Evolutionary conservation across 1,284 basidiomycete species (phyloP), one percentile per base, ranked within the genome.

Genomic region (Kwoniella shivajii): DNA sequence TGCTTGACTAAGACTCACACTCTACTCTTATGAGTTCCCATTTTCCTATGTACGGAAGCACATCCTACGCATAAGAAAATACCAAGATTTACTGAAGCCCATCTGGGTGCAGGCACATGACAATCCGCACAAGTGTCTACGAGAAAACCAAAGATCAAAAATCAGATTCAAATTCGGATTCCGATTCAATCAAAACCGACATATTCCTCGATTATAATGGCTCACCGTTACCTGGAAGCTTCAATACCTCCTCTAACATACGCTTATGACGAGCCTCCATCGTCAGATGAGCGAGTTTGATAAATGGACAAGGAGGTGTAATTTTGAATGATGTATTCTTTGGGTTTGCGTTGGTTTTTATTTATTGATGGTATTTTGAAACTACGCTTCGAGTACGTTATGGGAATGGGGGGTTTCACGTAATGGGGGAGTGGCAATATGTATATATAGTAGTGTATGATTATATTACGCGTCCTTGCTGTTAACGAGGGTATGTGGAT

Each of bases 111-210:
- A 2, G 65, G 41, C 0, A 71, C 60, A 49, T 67, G 68, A 56
- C 77, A 78, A 60, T 78, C 77, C 39, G 77, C 77, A 58, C 77
- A 78, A 27, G 42, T 64, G 36, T 74, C 77, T 78, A 52, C 2
- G 6, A 18, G 18, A 20, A n/a, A 29, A 31, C 11, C 14, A 18
- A 29, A 27, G 33, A 24, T 18, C 29, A n/a, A 33, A 37, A 9
- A 43, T 49, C 36, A 55, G 22, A 14, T 9, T 10, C 6, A 20
- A 24, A 18, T 30, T 29, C 46, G 18, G 24, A 27, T 16, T 49
- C 18, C 24, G 7, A 16, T 7, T 13, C 24, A 16, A 49, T 26
- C 41, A 39, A 29, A 18, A 13, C n/a, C 9, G 5, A 7, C 26
- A 26, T 7, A 41, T n/a, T n/a, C n/a, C n/a, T n/a, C 33, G 33